Base-by-base conservation (phyloP, 768 basidiomycete genomes). In the Ramaria rubella region DNA sequence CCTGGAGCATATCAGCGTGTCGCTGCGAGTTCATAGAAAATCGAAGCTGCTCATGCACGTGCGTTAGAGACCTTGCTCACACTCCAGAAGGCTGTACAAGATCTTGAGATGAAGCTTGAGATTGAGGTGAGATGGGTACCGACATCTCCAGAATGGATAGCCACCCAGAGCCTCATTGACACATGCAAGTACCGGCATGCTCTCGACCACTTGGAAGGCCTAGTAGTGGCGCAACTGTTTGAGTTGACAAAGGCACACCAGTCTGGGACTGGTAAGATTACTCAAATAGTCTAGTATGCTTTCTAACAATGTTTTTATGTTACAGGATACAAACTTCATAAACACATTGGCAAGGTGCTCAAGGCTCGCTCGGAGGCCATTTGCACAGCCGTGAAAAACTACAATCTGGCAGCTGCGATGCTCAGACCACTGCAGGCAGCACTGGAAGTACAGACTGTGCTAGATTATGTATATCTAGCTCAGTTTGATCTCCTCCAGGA, bases 401-500 rank as follows among this genome's bases (percentile, higher is more conserved):
- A 70, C 64, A 73, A 73, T 52, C 53, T 26, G 14, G 67, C 65
- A 1, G 69, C 69, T 14, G 33, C 54, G 2, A 51, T 48, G 1
- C 59, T 72, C 6, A 52, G 58, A n/a, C 66, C 63, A 3, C 61
- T 59, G 9, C 62, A 60, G 7, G 59, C 65, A 3, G 48, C 60
- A 2, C 52, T 72, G 2, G 65, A 67, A 19, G 68, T 63, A 66
- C 29, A 46, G 4, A 26, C 58, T 24, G 64, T 72, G 5, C 58
- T 63, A 0, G 60, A 69, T 23, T 69, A 64, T 52, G 43, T 34
- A 4, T 70, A 68, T 36, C 49, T 73, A 0, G 65, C 65, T 11
- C 64, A 73, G 34, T 69, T 73, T 49, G 49, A 59, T 17, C 60
- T 73, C 11, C 64, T 73, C 3, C 58, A 56, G 9, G 62, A 69